Evolutionary conservation across 805 yeast genomes (phyloP).

Genomic region (Saccharomycopsis sp.): DNA sequence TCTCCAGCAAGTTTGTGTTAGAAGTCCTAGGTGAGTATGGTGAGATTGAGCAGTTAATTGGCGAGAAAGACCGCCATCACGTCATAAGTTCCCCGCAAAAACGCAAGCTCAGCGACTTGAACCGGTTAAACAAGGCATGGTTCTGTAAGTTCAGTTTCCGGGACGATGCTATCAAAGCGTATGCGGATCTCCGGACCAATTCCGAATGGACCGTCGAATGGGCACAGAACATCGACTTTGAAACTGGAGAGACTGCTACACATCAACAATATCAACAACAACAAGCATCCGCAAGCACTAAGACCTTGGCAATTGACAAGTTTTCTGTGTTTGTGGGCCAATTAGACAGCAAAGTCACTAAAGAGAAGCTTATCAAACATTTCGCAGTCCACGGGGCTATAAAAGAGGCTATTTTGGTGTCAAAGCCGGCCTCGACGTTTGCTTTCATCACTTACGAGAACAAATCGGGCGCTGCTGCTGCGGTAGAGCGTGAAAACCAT

Average conservation of each 20-base stretch:
- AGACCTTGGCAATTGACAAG: slow-evolving; percentile 51
- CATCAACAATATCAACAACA: slow-evolving; percentile 11
- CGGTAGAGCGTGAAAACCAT: slow-evolving; percentile 82
- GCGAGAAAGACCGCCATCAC: slow-evolving; percentile 30
- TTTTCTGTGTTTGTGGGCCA: slow-evolving; percentile 77
- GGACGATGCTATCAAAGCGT: slow-evolving; percentile 84
- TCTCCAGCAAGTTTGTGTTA: slow-evolving; percentile 31
- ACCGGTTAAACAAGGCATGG: slow-evolving; percentile 43
- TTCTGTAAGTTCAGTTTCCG: slow-evolving; percentile 72
- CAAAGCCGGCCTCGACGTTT: slow-evolving; percentile 48
- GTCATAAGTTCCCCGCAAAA: slow-evolving; percentile 21
- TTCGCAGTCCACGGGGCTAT: slow-evolving; percentile 66
- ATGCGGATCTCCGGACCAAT: slow-evolving; percentile 56
- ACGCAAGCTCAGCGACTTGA: slow-evolving; percentile 23
- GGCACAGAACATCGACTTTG: slow-evolving; percentile 75
- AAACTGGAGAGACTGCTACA: slow-evolving; percentile 25
- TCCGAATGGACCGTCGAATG: slow-evolving; percentile 63
- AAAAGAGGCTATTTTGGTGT: slow-evolving; percentile 46
- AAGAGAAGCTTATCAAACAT: slow-evolving; percentile 48
- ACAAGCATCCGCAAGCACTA: not conserved
- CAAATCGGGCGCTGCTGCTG: slow-evolving; percentile 75
- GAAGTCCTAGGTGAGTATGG: slow-evolving; percentile 50
- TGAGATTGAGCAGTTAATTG: slow-evolving; percentile 63
- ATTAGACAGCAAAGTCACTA: slow-evolving; percentile 47
- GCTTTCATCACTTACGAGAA: slow-evolving; percentile 65